Conservation (phyloP, 1,139 yeast species). For the Hemisphaericaspora xylanilytica region DNA sequence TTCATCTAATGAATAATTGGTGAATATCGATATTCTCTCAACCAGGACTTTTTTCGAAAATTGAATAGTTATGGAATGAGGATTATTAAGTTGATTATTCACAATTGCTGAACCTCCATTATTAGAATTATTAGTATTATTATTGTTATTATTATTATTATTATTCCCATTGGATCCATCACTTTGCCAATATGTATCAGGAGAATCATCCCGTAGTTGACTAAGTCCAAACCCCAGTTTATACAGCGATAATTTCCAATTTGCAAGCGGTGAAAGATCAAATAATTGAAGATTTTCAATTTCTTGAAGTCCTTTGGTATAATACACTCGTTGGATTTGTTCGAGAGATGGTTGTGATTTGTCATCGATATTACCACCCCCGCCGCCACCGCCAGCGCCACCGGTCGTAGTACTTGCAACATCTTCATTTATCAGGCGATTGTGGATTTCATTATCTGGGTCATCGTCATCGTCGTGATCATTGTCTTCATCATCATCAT, state of each 20-base stretch:
- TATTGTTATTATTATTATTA: conserved; percentile 19
- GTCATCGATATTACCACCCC: conserved; percentile 6
- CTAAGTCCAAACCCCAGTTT: conserved; percentile 73
- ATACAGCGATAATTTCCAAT: conserved; percentile 79
- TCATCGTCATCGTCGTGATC: conserved; percentile 4
- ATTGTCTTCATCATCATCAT: conserved; percentile 7
- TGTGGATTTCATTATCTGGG: conserved; percentile 6
- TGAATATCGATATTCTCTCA: conserved; percentile 68
- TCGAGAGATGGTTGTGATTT: conserved; percentile 32
- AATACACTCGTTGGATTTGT: conserved; percentile 43
- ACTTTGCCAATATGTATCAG: conserved; percentile 87
- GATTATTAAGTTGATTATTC: conserved; percentile 55
- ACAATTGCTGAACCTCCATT: conserved; percentile 29
- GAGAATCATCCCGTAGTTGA: conserved; percentile 72
- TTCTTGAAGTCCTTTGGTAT: conserved; percentile 49
- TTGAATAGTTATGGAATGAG: conserved; percentile 78
- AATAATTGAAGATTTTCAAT: conserved; percentile 56
- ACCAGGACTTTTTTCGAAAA: conserved; percentile 77
- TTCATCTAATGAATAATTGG: conserved; percentile 71
- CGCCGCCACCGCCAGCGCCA: not conserved
- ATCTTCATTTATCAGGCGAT: too few species aligned
- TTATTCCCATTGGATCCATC: conserved; percentile 59
- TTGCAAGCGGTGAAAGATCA: conserved; percentile 79
- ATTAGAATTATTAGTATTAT: too few species aligned
- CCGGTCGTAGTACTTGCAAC: too few species aligned